A percentile compares a stretch with the other conserved stretches of the same genome.
Evolutionary conservation across 2,329 filamentous ascomycete genomes (phyloP).

Genomic region (Intubia oerlemansii): DNA sequence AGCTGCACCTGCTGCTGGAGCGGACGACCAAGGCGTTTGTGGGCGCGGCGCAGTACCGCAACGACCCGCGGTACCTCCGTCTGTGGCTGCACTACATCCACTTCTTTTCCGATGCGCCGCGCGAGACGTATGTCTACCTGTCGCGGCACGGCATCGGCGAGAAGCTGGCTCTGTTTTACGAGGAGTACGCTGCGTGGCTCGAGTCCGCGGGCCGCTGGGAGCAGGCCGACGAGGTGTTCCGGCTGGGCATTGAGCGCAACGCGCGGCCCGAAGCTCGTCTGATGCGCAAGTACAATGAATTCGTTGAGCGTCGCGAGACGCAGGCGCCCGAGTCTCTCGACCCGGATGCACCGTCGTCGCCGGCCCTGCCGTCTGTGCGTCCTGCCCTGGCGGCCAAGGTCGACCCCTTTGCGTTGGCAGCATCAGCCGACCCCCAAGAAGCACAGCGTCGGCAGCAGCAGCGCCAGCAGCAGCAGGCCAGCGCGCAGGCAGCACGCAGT

Average conservation of each 20-base stretch:
- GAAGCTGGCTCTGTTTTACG: constrained; percentile 75
- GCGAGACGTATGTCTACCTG: constrained; percentile 82
- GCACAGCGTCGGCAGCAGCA: constrained; percentile 5
- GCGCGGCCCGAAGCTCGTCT: constrained; percentile 66
- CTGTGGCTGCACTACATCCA: constrained; percentile 89
- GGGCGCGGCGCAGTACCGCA: constrained; percentile 70
- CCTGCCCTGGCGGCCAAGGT: constrained; percentile 70
- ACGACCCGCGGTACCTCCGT: constrained; percentile 83
- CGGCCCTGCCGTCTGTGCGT: constrained; percentile 64
- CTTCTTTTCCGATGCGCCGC: constrained; percentile 79
- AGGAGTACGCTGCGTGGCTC: constrained; percentile 88
- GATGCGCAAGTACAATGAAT: constrained; percentile 78
- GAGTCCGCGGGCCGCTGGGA: constrained; percentile 66
- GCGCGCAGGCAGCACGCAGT: constrained; percentile 23
- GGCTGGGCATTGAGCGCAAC: constrained; percentile 70
- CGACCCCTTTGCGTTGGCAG: constrained; percentile 51
- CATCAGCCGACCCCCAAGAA: constrained; percentile 43
- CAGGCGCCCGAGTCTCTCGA: constrained; percentile 28
- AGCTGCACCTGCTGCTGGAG: constrained; percentile 72
- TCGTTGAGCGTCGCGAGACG: constrained; percentile 53
- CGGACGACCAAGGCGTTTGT: constrained; percentile 83
- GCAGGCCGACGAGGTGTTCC: constrained; percentile 88
- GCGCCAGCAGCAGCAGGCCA: constrained; percentile 14
- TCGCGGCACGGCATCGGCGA: constrained; percentile 79
- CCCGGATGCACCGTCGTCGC: constrained; percentile 46